Percentiles rank a stretch among this genome's conserved stretches.
Evolutionary conservation across 1,284 basidiomycete genomes (phyloP).

Genomic region (Heterobasidion parviporum): DNA sequence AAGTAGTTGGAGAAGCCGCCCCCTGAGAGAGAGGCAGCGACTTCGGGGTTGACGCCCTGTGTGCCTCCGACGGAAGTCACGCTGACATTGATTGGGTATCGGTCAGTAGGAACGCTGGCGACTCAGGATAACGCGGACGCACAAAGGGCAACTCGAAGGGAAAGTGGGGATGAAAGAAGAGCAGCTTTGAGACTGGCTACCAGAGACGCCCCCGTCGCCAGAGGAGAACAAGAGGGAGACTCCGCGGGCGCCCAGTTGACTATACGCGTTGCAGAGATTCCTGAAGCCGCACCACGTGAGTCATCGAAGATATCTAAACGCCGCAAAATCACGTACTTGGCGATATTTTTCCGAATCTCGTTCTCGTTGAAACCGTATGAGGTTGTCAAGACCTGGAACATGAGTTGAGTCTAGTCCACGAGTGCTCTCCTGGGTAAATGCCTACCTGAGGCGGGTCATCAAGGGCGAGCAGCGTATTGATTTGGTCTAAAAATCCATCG

Average conservation of each 20-base stretch:
- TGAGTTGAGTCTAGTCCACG: background rate
- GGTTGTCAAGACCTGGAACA: slow-evolving; percentile 25
- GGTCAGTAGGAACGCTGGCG: background rate
- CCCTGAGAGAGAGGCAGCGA: background rate
- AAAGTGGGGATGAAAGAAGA: slow-evolving; percentile 2
- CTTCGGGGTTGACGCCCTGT: slow-evolving; percentile 16
- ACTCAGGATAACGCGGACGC: background rate
- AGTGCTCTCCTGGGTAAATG: slow-evolving; percentile 27
- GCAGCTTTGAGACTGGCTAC: slow-evolving; percentile 8
- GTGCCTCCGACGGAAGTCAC: slow-evolving; percentile 14
- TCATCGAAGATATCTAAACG: background rate
- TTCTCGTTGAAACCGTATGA: slow-evolving; percentile 19
- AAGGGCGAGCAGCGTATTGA: slow-evolving; percentile 24
- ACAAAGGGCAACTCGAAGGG: background rate
- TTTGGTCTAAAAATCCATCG: slow-evolving; percentile 21
- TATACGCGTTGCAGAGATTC: slow-evolving; percentile 2
- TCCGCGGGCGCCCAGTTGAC: slow-evolving; percentile 4
- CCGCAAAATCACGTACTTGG: background rate
- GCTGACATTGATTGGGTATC: background rate
- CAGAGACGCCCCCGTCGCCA: slow-evolving; percentile 13
- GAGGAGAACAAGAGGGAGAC: slow-evolving; percentile 14
- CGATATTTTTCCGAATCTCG: slow-evolving; percentile 9
- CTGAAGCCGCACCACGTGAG: background rate
- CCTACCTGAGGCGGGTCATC: slow-evolving; percentile 39
- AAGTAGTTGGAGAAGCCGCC: slow-evolving; percentile 7